These are phyloP conservation scores for Chaetothyriales sp. DNA, from an alignment of 2,329 filamentous ascomycete genomes.

Conservation along the genomic window DNA sequence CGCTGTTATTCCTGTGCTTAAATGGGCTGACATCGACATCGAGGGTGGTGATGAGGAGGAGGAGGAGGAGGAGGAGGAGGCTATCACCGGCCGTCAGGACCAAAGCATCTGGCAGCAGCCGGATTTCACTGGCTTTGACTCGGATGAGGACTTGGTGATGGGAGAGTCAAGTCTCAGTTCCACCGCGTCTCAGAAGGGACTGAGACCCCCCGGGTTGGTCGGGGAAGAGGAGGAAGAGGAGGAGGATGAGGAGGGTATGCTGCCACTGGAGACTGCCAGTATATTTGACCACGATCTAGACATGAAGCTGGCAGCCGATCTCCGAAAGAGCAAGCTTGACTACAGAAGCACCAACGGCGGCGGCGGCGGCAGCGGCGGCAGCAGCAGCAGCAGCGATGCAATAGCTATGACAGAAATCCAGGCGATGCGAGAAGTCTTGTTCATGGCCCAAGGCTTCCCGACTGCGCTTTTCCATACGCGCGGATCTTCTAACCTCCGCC, in stretches of 20 bases:
- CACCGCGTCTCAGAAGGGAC: slow-evolving; percentile 4
- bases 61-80: slow-evolving; percentile 46
- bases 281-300: background rate
- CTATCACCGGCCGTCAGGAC: slow-evolving; percentile 51
- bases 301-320: background rate
- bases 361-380: no score
- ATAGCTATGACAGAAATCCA: slow-evolving; percentile 50
- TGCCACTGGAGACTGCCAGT: background rate
- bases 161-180: slow-evolving; percentile 7
- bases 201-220: background rate
- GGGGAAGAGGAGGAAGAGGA: no score
- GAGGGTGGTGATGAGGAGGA: slow-evolving; percentile 26
- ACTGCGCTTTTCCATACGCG: slow-evolving; percentile 51
- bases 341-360: no score
- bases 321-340: slow-evolving; percentile 12
- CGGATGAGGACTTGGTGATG: slow-evolving; percentile 20
- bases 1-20: slow-evolving; percentile 30
- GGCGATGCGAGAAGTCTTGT: slow-evolving; percentile 59
- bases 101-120: slow-evolving; percentile 53
- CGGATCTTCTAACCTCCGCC: background rate
- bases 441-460: slow-evolving; percentile 68
- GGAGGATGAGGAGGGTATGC: no score
- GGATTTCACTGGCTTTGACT: slow-evolving; percentile 50
- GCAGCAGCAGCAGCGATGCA: background rate
- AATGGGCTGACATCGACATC: slow-evolving; percentile 63